Evolutionary conservation across 306 rosid species (phyloP).

Genomic region (Begonia fuchsioides): DNA sequence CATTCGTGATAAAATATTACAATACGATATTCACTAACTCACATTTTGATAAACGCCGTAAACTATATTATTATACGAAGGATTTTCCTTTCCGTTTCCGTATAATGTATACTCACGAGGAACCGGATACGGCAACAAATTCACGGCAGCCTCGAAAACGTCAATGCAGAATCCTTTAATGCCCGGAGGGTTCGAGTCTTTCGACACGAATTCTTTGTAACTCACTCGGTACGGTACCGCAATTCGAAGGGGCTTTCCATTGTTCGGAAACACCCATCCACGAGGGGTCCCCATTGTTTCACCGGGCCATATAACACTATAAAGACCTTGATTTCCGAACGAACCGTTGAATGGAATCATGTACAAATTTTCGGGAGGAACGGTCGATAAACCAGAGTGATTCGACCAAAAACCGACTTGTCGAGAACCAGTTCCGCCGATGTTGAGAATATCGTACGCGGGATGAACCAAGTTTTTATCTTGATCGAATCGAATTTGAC

Average conservation of each 20-base stretch:
- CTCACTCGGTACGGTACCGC: conserved; percentile 61
- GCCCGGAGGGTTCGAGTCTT: conserved; percentile 48
- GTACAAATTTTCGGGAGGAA: conserved; percentile 42
- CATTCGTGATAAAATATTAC: too few species aligned
- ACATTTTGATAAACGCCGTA: conserved; percentile 49
- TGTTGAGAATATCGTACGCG: conserved; percentile 59
- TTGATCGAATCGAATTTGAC: conserved; percentile 41
- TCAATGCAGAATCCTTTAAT: conserved; percentile 67
- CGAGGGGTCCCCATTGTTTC: conserved; percentile 31
- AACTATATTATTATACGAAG: conserved; percentile 33
- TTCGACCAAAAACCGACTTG: conserved; percentile 71
- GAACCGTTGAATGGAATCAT: conserved; percentile 18
- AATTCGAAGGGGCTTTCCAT: conserved; percentile 67
- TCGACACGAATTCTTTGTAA: conserved; percentile 48
- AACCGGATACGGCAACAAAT: conserved; percentile 64
- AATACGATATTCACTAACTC: conserved; percentile 21
- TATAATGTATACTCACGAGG: conserved; percentile 38
- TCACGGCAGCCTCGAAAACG: conserved; percentile 74
- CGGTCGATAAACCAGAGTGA: conserved; percentile 39
- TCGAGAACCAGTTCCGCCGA: conserved; percentile 47
- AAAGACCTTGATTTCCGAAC: conserved; percentile 25
- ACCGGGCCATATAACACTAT: conserved; percentile 77
- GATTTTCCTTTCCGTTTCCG: conserved; percentile 60
- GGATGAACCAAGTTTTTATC: conserved; percentile 49
- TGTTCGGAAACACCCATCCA: conserved; percentile 92